Evolutionary conservation across 2,329 filamentous ascomycete genomes (phyloP), one percentile per base, ranked within the genome.

Genomic region (Microdochium trichocladiopsis): DNA sequence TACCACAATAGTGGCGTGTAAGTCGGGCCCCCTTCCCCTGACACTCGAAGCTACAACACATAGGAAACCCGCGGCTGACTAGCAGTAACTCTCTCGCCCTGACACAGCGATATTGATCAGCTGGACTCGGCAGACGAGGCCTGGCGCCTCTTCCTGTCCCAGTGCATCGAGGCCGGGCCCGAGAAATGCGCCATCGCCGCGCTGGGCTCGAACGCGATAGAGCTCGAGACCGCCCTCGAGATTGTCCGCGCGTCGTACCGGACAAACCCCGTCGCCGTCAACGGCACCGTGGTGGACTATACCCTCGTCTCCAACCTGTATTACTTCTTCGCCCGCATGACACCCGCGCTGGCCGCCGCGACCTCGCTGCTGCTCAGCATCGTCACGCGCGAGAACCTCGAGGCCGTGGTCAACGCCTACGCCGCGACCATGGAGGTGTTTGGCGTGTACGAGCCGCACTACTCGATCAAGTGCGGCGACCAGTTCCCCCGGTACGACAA

Each of bases 191-290:
- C 41, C 41, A 6, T 45, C 6, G 41, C 41, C 14, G 18, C 57
- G 4, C 61, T 68, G 9, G 66, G 63, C 4, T 4, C 36, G 25
- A 64, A 64, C 31, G 63, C 60, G 1, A 63, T 56, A 1, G 68
- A 71, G 31, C 73, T 75, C 12, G 71, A 74, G 47, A 67, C 68
- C 6, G 72, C 78, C 53, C 48, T 63, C 25, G 63, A 59, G 54
- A 55, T 57, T 6, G 51, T 65, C 1, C 56, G 67, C 31, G 61
- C 68, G 2, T 50, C 49, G 6, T 47, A 69, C 50, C 66, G 63
- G 45, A 55, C 55, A 31, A 53, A 58, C 5, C 66, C 67, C 2
- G 47, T 68, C 22, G 50, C 61, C 1, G 21, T 62, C 24, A 54
- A 56, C 3, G 52, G 50, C 47, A 36, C 31, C 16, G 31, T 65